Evolutionary conservation across 495 filamentous ascomycete species (phyloP), one percentile per base, ranked within the genome.

Genomic region (Penicillium macrosclerotiorum): DNA sequence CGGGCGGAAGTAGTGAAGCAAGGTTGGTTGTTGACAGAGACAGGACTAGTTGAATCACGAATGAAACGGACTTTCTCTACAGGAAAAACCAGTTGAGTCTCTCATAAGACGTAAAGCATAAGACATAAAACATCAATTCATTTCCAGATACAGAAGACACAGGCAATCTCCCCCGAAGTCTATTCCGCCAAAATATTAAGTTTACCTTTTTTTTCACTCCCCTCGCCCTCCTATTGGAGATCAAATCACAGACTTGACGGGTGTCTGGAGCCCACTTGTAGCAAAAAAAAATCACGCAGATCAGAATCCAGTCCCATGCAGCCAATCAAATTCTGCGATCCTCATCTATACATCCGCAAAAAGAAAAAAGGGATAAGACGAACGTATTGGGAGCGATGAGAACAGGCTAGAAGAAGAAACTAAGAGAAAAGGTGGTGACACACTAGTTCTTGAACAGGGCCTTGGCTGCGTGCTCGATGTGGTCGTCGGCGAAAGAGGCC

Each of bases 401-500:
- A n/a, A n/a, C n/a, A n/a, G n/a, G n/a, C n/a, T n/a, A 51, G 24
- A 17, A 34, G 42, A 37, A 54, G 36, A 42, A 42, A 52, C 39
- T 24, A 36, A 47, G 20, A 43, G 35, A 52, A 57, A 33, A 34
- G 48, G 25, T n/a, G n/a, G n/a, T 39, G 58, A 75, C 67, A 55
- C 71, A 78, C 75, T 81, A 80, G 54, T 65, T 67, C n/a, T n/a
- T n/a, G n/a, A n/a, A n/a, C 31, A 95, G 67, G 69, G 90, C 81
- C 77, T 89, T 93, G 29, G 93, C 91, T 43, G 90, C 89, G 65
- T 93, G 89, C 42, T 85, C 82, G 39, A 98, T 76, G 74, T 98
- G 93, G 52, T 97, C 91, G 54, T 85, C 84, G 37, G 86, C 77
- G 68, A 98, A 98, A 8, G 75, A 80, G 22, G 92, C 81, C 72